Evolutionary conservation across 1,139 yeast genomes (phyloP).

Genomic region (Saccharomycopsis phalli): DNA sequence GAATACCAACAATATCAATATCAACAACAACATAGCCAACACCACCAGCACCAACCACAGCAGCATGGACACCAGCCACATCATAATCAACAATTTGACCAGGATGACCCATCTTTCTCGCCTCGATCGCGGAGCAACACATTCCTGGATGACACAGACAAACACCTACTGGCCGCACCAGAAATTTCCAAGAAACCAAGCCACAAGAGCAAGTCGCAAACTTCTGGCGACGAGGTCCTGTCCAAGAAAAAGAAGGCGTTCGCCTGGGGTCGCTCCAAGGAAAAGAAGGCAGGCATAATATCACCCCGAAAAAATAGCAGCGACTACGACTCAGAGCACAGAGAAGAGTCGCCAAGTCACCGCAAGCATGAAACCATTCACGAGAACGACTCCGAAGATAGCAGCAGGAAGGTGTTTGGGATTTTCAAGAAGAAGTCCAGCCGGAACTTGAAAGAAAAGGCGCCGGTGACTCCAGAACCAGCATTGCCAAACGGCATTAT

Average conservation of each 20-base stretch:
- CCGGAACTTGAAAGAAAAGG: constrained; percentile 9
- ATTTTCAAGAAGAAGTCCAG: constrained; percentile 17
- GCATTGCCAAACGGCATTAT: constrained; percentile 3
- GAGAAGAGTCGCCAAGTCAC: neutral
- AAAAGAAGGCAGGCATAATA: constrained; percentile 2
- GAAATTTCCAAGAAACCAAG: constrained; percentile 1
- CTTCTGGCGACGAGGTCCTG: constrained; percentile 9
- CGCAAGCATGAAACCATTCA: neutral
- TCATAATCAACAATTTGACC: constrained; percentile 1
- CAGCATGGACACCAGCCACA: neutral
- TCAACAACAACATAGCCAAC: constrained; percentile 15
- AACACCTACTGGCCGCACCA: constrained; percentile 2
- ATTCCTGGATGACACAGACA: neutral
- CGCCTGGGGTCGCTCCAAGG: constrained; percentile 16
- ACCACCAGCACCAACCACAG: constrained; percentile 3
- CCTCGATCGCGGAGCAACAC: neutral
- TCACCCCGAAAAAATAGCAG: constrained; percentile 3
- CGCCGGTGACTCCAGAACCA: neutral
- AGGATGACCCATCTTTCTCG: neutral
- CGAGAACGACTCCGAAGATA: constrained; percentile 2
- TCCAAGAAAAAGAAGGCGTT: constrained; percentile 11
- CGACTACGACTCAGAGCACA: neutral
- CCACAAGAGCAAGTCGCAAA: constrained; percentile 9
- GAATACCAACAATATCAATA: constrained; percentile 6
- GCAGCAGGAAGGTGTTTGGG: constrained; percentile 18